These are phyloP conservation scores for Suillus brevipes DNA, from an alignment of 768 basidiomycete genomes.

Conservation along the genomic window DNA sequence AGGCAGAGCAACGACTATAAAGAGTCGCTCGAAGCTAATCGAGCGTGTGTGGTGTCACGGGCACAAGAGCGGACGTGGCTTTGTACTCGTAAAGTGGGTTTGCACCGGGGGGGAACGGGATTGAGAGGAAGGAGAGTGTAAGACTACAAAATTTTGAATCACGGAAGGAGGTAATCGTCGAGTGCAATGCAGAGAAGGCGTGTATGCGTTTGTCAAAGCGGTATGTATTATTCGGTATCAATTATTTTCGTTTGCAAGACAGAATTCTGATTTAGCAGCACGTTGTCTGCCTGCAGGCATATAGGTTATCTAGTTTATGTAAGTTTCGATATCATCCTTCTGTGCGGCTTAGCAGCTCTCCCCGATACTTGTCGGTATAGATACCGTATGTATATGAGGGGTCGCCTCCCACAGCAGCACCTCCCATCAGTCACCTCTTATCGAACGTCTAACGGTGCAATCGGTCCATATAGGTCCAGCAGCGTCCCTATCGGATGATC, in stretches of 20 bases:
- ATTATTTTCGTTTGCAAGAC: slow-evolving; percentile 39
- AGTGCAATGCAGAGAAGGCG: slow-evolving; percentile 49
- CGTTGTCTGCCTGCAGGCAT: slow-evolving; percentile 81
- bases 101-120: slow-evolving; percentile 22
- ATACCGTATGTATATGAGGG: not conserved
- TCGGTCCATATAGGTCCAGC: slow-evolving; percentile 35
- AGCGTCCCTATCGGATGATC: slow-evolving; percentile 32
- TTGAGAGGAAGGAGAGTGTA: slow-evolving; percentile 11
- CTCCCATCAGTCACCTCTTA: slow-evolving; percentile 54
- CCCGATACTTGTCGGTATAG: not conserved
- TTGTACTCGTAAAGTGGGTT: slow-evolving; percentile 29
- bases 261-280: slow-evolving; percentile 57
- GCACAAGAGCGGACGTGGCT: slow-evolving; percentile 27
- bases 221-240: slow-evolving; percentile 35
- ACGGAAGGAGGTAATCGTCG: slow-evolving; percentile 38
- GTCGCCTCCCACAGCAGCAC: slow-evolving; percentile 29
- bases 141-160: slow-evolving; percentile 50
- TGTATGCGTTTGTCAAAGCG: slow-evolving; percentile 46
- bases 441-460: slow-evolving; percentile 37
- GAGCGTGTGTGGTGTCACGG: slow-evolving; percentile 39
- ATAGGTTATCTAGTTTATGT: slow-evolving; percentile 44
- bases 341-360: slow-evolving; percentile 6
- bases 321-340: slow-evolving; percentile 29
- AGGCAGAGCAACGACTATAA: slow-evolving; percentile 29
- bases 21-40: slow-evolving; percentile 57